Percentiles rank a stretch among this genome's conserved stretches.
Evolutionary conservation across 768 basidiomycete genomes (phyloP).

Genomic region (Artomyces pyxidatus): DNA sequence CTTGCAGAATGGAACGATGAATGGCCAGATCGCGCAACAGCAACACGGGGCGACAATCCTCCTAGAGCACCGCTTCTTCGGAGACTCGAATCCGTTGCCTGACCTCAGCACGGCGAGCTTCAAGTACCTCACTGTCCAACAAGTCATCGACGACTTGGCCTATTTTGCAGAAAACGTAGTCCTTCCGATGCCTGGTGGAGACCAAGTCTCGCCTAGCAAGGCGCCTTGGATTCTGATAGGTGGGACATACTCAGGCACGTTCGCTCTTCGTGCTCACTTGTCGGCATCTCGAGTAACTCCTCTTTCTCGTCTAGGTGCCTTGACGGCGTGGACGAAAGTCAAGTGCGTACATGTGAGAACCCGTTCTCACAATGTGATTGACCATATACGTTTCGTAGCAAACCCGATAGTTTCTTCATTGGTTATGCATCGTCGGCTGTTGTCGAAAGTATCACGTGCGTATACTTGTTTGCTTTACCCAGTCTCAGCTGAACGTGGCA

Average conservation of each 20-base stretch:
- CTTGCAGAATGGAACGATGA: conserved; percentile 49
- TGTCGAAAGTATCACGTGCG: conserved; percentile 47
- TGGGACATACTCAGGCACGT: conserved; percentile 33
- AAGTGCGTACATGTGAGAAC: conserved; percentile 32
- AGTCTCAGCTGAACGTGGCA: not conserved
- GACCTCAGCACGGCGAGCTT: conserved; percentile 53
- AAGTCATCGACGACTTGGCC: conserved; percentile 64
- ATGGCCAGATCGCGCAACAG: conserved; percentile 58
- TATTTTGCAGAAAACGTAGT: conserved; percentile 61
- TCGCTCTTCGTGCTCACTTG: not conserved
- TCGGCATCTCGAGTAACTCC: not conserved
- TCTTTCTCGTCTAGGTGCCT: conserved; percentile 22
- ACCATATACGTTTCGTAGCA: conserved; percentile 32
- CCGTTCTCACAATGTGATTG: not conserved
- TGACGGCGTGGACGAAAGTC: conserved; percentile 61
- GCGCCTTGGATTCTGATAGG: conserved; percentile 36
- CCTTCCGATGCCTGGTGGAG: conserved; percentile 60
- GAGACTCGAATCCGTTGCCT: conserved; percentile 60
- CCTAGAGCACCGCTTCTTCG: conserved; percentile 70
- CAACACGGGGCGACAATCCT: conserved; percentile 55
- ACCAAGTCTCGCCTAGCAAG: conserved; percentile 44
- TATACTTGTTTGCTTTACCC: conserved; percentile 14
- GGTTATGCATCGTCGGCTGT: conserved; percentile 62
- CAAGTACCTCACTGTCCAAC: conserved; percentile 55
- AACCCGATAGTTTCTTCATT: conserved; percentile 50